These are phyloP conservation scores for Thymus quinquecostatus DNA, from an alignment of 257 asterid genomes.

Conservation along the genomic window DNA sequence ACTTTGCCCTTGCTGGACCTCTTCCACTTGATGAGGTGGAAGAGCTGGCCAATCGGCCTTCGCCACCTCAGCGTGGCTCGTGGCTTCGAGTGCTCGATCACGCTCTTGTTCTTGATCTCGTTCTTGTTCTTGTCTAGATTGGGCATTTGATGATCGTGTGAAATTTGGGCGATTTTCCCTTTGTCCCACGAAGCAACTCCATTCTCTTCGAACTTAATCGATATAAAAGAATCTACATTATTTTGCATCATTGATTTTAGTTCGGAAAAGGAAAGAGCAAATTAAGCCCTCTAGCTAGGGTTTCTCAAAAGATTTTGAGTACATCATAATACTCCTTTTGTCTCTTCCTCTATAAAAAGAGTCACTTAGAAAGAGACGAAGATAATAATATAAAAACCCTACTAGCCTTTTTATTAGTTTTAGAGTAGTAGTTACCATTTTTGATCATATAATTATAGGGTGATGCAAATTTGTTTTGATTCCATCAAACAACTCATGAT, in stretches of 20 bases:
- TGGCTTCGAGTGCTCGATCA: constrained; percentile 64
- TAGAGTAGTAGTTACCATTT: not conserved
- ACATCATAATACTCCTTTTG: too few relatives aligned
- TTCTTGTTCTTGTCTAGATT: constrained; percentile 33
- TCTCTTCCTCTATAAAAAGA: too few relatives aligned
- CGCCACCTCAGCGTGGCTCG: constrained; percentile 67
- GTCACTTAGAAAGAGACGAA: too few relatives aligned
- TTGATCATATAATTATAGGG: not conserved
- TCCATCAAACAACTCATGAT: constrained; percentile 23
- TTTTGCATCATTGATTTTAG: not conserved
- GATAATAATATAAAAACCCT: not conserved
- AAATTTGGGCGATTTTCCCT: constrained; percentile 32
- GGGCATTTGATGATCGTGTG: constrained; percentile 35
- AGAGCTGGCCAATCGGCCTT: constrained; percentile 69
- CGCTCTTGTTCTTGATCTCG: constrained; percentile 26
- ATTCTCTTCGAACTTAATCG: constrained; percentile 83
- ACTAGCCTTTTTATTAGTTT: not conserved
- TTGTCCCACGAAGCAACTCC: constrained; percentile 66
- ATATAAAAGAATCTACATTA: constrained; percentile 81
- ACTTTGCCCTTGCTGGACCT: constrained; percentile 51
- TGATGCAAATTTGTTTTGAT: constrained; percentile 15
- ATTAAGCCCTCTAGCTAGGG: too few relatives aligned
- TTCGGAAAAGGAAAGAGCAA: too few relatives aligned
- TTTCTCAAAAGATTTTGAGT: too few relatives aligned
- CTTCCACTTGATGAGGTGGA: constrained; percentile 76